Base-by-base conservation (phyloP, 208 protist species). In the Trypanosoma boissoni region DNA sequence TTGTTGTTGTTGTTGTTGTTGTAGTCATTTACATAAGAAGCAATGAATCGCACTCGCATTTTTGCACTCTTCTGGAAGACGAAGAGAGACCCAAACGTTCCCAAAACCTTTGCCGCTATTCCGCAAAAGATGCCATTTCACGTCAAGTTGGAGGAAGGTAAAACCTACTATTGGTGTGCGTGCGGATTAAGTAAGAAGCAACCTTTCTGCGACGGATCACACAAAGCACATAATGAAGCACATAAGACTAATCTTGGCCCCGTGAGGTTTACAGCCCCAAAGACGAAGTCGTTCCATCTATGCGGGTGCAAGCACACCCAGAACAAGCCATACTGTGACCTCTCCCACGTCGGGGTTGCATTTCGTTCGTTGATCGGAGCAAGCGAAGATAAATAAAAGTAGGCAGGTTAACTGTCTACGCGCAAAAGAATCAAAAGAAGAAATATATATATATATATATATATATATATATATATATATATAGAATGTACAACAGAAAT, bases 131-230 rank as follows among this genome's bases (percentile, higher is more conserved):
- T 43, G 21, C 74, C 74, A 0, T 75, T 66, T 36, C 57, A 51
- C 18, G 58, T 69, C 32, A 43, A 58, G 28, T 18, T 78, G 20
- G 76, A 76, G 56, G 65, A 54, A 12, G 76, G 72, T 1, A 78
- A 83, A 67, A 63, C 57, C 8, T 83, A 83, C 68, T 72, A 61
- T 39, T 83, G 66, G 66, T 83, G 76, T 52, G 56, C 62, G n/a
- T 83, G 76, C 49, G 76, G 76, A 31, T 36, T 65, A 29, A 75
- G 65, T 55, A 73, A 78, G 43, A 83, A 78, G 56, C 76, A 83
- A 46, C 76, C 76, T 12, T 83, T 60, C 46, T 83, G 76, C 32
- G 76, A 83, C 39, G 71, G 76, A 7, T 58, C 55, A 21, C 76
- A 83, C 70, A 37, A 29, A 21, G 58, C n/a, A 21, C 26, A 74